A percentile compares a stretch with the other conserved stretches of the same genome.
phyloP scores from a whole-genome alignment of 805 yeast species.

The Saccharomycopsis synnaedendra region DNA sequence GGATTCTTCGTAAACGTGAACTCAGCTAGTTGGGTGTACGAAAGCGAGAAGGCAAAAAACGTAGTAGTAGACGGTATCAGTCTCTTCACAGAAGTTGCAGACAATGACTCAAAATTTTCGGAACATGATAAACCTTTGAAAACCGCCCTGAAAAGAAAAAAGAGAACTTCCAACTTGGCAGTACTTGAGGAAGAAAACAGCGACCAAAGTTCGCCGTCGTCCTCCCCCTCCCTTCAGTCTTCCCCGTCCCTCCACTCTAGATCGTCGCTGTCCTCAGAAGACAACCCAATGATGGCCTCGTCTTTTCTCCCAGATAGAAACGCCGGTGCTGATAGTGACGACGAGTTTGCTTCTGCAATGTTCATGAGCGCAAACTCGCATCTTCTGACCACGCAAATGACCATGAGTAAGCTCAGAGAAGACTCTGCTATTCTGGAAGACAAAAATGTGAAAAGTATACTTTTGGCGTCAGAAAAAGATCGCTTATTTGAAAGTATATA shows the following conservation, averaged over 20 bases:
- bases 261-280: conserved; percentile 2
- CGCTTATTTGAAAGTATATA: conserved; percentile 11
- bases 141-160: conserved; percentile 2
- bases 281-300: conserved; percentile 24
- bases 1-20: conserved; percentile 22
- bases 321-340: neutral
- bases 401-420: conserved; percentile 11
- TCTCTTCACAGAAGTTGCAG: conserved; percentile 24
- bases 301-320: conserved; percentile 18
- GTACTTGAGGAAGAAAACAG: conserved; percentile 23
- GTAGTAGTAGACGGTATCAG: conserved; percentile 29
- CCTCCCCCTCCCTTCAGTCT: no score
- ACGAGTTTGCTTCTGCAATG: conserved; percentile 7
- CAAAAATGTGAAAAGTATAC: neutral
- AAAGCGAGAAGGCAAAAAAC: conserved; percentile 33
- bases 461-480: conserved; percentile 3
- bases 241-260: no score
- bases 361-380: conserved; percentile 15
- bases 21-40: conserved; percentile 26
- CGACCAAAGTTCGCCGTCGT: conserved; percentile 19
- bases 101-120: conserved; percentile 2
- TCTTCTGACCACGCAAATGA: conserved; percentile 15
- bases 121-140: neutral
- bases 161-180: neutral
- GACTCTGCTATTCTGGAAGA: neutral